Conservation (phyloP, 345 rosid species). For the Carallia pectinifolia region DNA sequence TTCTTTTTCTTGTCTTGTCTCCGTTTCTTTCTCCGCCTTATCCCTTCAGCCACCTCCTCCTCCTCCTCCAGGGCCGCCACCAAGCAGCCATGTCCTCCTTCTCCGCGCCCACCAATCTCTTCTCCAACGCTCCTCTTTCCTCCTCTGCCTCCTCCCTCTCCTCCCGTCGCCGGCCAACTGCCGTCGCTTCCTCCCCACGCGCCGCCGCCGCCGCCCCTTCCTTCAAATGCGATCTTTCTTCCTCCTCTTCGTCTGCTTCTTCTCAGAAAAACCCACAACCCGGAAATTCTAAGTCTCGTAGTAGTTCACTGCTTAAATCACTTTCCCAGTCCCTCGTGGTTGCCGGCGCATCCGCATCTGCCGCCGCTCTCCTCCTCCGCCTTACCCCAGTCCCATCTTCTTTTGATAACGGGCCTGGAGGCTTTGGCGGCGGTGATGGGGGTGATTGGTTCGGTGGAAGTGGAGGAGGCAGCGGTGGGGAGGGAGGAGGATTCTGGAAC, state of each 20-base stretch:
- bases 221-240: conserved; percentile 20
- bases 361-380: conserved; percentile 52
- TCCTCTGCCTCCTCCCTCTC: conserved; percentile 14
- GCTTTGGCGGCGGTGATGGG: conserved; percentile 32
- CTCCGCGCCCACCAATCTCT: conserved; percentile 17
- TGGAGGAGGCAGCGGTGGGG: conserved; percentile 45
- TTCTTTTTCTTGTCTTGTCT: too few relatives aligned
- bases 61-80: too few relatives aligned
- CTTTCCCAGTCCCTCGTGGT: conserved; percentile 43
- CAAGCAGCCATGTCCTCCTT: conserved; percentile 22
- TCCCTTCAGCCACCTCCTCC: too few relatives aligned
- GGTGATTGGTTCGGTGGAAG: conserved; percentile 39
- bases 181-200: conserved; percentile 8
- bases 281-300: neutral
- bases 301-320: conserved; percentile 28
- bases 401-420: conserved; percentile 29
- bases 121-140: conserved; percentile 16
- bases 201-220: conserved; percentile 11
- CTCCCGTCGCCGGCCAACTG: conserved; percentile 16
- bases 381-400: conserved; percentile 34
- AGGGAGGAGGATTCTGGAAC: conserved; percentile 52
- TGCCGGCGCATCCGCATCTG: conserved; percentile 53
- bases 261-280: neutral
- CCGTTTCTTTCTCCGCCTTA: too few relatives aligned
- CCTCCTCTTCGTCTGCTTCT: conserved; percentile 1